Conservation (phyloP, 352 stramenopile genomes). For the Phytophthora cactorum region DNA sequence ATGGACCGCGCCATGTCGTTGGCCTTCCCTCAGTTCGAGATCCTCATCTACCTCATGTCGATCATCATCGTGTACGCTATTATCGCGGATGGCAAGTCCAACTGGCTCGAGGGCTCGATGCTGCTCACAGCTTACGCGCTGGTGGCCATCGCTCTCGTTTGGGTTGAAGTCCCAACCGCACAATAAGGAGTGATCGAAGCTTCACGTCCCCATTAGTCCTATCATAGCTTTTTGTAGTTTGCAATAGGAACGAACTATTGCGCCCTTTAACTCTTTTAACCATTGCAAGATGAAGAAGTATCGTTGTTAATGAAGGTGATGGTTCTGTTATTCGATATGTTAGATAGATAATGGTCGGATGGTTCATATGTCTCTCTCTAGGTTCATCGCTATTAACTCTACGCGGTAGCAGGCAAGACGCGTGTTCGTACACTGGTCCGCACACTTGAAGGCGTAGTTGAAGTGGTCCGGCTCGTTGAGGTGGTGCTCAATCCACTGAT, state of each 20-base stretch:
- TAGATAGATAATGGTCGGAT: constrained; percentile 29
- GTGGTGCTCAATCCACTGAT: constrained; percentile 30
- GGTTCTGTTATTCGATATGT: constrained; percentile 9
- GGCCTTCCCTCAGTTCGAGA: constrained; percentile 97
- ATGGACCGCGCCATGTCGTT: constrained; percentile 95
- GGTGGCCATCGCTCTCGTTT: constrained; percentile 84
- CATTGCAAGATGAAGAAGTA: not conserved
- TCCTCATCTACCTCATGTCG: constrained; percentile 95
- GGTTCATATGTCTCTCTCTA: constrained; percentile 24
- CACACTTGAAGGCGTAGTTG: constrained; percentile 15
- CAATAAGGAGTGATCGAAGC: constrained; percentile 38
- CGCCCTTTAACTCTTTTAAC: constrained; percentile 23
- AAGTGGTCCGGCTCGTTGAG: constrained; percentile 21
- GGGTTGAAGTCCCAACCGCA: constrained; percentile 69
- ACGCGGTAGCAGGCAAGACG: constrained; percentile 14
- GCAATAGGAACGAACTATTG: constrained; percentile 33
- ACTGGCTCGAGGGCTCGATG: constrained; percentile 93
- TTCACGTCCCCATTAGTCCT: constrained; percentile 20
- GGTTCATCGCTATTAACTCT: not conserved
- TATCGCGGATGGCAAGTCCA: constrained; percentile 91
- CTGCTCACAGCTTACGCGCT: constrained; percentile 92
- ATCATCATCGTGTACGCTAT: constrained; percentile 96
- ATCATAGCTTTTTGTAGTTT: constrained; percentile 27
- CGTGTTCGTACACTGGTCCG: constrained; percentile 8
- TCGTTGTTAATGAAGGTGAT: not conserved